These are phyloP conservation scores for Capsella rubella DNA, from an alignment of 441 rosid species.

Conservation along the genomic window DNA sequence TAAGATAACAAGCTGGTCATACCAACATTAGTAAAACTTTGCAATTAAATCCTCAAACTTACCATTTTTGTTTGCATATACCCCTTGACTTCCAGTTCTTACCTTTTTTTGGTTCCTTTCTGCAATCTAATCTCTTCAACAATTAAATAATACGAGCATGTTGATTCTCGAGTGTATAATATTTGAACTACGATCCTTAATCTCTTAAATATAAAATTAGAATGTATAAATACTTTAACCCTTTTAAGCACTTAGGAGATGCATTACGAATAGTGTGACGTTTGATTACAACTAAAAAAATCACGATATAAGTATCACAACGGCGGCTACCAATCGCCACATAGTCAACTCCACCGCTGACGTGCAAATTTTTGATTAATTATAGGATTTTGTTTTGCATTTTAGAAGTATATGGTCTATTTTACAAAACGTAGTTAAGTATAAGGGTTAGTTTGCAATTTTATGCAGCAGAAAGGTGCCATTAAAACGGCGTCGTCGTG, in stretches of 20 bases:
- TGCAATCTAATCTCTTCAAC: neutral
- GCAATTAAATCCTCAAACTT: conserved; percentile 17
- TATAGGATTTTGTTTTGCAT: neutral
- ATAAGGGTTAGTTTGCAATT: neutral
- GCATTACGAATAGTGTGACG: neutral
- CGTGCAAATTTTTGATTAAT: neutral
- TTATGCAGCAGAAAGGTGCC: neutral
- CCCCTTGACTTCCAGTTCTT: neutral
- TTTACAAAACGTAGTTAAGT: too few species aligned
- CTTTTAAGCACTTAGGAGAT: neutral
- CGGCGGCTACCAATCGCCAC: neutral
- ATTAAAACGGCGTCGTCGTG: conserved; percentile 43
- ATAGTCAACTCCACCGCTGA: neutral
- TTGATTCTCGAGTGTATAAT: neutral
- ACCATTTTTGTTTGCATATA: neutral
- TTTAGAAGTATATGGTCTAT: too few species aligned
- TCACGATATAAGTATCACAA: neutral
- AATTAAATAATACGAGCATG: neutral
- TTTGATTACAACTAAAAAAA: neutral
- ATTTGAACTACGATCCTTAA: neutral
- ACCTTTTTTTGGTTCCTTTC: too few species aligned
- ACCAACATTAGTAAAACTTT: neutral
- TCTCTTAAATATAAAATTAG: neutral
- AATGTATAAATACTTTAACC: neutral
- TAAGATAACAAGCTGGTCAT: conserved; percentile 18